These are phyloP conservation scores for Mycena filopes DNA, from an alignment of 768 basidiomycete genomes.

Conservation along the genomic window DNA sequence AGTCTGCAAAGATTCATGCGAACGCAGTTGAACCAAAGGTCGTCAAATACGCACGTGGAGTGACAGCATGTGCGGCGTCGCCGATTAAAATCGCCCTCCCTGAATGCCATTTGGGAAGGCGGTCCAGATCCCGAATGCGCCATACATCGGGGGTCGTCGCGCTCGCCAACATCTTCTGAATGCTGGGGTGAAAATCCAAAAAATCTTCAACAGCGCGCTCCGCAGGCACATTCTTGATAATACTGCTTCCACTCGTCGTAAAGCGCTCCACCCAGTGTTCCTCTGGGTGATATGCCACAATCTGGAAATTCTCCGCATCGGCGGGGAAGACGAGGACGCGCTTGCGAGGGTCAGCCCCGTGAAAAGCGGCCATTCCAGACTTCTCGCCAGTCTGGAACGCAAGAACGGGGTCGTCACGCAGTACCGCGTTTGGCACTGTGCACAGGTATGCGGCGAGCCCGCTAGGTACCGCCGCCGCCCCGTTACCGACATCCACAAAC, in stretches of 20 bases:
- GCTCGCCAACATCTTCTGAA: conserved; percentile 15
- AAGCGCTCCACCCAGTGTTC: conserved; percentile 24
- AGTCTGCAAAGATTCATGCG: conserved; percentile 14
- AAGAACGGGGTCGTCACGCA: conserved; percentile 22
- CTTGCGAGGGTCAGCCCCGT: conserved; percentile 5
- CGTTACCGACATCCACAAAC: conserved; percentile 7
- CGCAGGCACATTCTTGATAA: conserved; percentile 21
- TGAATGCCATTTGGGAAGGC: conserved; percentile 12
- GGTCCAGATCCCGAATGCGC: conserved; percentile 31
- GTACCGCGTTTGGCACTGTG: conserved; percentile 19
- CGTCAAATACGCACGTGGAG: conserved; percentile 22
- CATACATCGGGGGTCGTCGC: conserved; percentile 27
- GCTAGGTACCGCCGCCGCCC: conserved; percentile 23
- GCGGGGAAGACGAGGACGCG: conserved; percentile 25
- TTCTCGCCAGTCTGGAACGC: conserved; percentile 25
- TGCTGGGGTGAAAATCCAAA: conserved; percentile 22
- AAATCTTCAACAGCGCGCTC: conserved; percentile 24
- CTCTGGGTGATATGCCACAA: conserved; percentile 29
- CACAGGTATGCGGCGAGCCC: conserved; percentile 29
- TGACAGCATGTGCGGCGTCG: conserved; percentile 31
- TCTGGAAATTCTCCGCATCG: conserved; percentile 27
- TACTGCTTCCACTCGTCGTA: conserved; percentile 22
- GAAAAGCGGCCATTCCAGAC: conserved; percentile 23
- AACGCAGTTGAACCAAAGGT: not conserved
- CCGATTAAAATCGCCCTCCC: conserved; percentile 29